Evolutionary conservation across 345 rosid species (phyloP), one percentile per base, ranked within the genome.

Genomic region (Arabidopsis arenosa): DNA sequence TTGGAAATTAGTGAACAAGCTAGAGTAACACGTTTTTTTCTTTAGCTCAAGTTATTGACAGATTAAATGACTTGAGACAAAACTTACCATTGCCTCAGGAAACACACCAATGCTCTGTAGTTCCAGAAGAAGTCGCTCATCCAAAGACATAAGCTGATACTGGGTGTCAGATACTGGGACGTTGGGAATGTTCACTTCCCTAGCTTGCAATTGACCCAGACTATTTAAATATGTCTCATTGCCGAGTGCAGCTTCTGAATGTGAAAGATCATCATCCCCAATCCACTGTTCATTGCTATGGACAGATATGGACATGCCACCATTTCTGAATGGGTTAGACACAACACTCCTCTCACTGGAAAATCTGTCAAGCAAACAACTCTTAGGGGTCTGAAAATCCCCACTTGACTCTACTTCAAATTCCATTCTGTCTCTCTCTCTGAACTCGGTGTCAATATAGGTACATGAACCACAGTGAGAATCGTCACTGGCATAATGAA

Each of bases 391-490:
- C 75, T 84, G 93, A 75, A 86, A 85, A 79, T 89, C 89, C 57
- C 80, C 83, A 47, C 79, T 84, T 51, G 99, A 96, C 83, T 96
- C 97, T 59, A 82, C 96, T 82, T 92, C 99, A 80, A 90, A 89
- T 84, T 95, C 99, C 86, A 89, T 80, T 78, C 89, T 87, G 80
- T 92, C 99, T 83, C 88, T 87, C 72, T 92, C 91, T 83, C 81
- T 92, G 74, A 86, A 78, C 74, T 92, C 99, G 33, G 86, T 78
- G 77, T 95, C 99, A 59, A 88, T 86, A 75, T 83, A 89, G 79
- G 89, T 92, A 69, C 98, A 95, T 26, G 98, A 90, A 83, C 97
- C 97, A 76, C 94, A 90, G 76, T 92, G 96, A 78, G 99, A 95
- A 82, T 90, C 98, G 84, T 95, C 99, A 71, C 99, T 92, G 21